phyloP scores from a whole-genome alignment of 2,329 filamentous ascomycete genomes.

The Aureobasidium vineae region DNA sequence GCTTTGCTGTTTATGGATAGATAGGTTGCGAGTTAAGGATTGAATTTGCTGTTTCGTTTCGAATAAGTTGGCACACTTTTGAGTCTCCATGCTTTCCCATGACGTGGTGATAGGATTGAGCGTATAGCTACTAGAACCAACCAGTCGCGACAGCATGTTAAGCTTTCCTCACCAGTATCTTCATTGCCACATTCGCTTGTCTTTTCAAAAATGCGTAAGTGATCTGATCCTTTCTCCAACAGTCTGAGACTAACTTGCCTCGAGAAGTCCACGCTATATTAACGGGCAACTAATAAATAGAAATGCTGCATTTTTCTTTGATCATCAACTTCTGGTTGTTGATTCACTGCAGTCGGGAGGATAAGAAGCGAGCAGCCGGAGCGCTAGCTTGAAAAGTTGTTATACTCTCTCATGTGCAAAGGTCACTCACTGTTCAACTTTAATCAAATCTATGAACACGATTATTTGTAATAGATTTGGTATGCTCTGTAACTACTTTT shows the following conservation, averaged over 20 bases:
- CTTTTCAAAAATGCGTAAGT: conserved; percentile 43
- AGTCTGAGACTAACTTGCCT: background rate
- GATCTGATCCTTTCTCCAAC: background rate
- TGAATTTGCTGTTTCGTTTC: background rate
- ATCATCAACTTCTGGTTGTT: conserved; percentile 36
- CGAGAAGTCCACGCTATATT: conserved; percentile 39
- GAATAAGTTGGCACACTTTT: background rate
- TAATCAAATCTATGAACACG: no score
- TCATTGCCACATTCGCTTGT: conserved; percentile 34
- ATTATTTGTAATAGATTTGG: no score
- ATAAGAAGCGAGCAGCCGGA: conserved; percentile 40
- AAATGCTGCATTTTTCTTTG: conserved; percentile 38
- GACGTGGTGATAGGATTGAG: no score
- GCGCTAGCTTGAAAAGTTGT: no score
- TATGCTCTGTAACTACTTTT: background rate
- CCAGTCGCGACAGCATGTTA: no score
- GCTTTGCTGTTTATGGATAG: background rate
- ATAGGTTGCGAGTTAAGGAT: background rate
- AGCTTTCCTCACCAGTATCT: no score
- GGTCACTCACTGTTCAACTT: no score
- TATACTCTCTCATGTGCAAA: no score
- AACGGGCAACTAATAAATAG: conserved; percentile 39
- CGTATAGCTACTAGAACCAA: background rate
- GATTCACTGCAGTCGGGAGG: conserved; percentile 43
- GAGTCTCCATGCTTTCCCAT: no score